Conservation (phyloP, 179 eudicot species). For the Actinidia polygama region DNA sequence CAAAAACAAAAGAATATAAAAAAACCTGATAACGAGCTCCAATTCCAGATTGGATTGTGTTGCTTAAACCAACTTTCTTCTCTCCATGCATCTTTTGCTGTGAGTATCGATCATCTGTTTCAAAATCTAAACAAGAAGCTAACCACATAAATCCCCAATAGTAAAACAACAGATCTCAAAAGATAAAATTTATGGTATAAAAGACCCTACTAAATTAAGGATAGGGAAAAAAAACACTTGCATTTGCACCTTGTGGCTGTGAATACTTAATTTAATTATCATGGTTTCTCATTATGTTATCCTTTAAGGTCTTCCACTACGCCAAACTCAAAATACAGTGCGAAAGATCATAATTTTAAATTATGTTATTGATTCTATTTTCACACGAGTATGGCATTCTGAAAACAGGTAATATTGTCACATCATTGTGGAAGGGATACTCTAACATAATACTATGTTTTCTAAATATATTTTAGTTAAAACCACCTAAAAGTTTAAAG, state of each 20-base stretch:
- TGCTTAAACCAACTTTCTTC: slow-evolving; percentile 64
- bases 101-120: slow-evolving; percentile 95
- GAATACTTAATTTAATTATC: neutral
- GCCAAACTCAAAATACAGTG: too few relatives aligned
- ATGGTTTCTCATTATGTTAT: too few relatives aligned
- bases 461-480: too few relatives aligned
- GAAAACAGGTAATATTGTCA: too few relatives aligned
- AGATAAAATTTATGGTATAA: neutral
- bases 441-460: too few relatives aligned
- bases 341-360: too few relatives aligned
- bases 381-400: too few relatives aligned
- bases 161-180: neutral
- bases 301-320: too few relatives aligned
- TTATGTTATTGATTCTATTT: too few relatives aligned
- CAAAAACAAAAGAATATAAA: neutral
- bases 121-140: slow-evolving; percentile 22
- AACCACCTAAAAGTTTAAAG: too few relatives aligned
- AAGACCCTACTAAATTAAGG: neutral
- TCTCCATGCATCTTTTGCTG: slow-evolving; percentile 78
- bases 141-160: too few relatives aligned
- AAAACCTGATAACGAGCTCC: slow-evolving; percentile 85
- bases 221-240: neutral
- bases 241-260: neutral
- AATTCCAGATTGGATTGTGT: slow-evolving; percentile 74
- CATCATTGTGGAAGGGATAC: too few relatives aligned